These are phyloP conservation scores for Melocanna baccifera DNA, from an alignment of 176 grass and related monocot genomes.

Conservation along the genomic window DNA sequence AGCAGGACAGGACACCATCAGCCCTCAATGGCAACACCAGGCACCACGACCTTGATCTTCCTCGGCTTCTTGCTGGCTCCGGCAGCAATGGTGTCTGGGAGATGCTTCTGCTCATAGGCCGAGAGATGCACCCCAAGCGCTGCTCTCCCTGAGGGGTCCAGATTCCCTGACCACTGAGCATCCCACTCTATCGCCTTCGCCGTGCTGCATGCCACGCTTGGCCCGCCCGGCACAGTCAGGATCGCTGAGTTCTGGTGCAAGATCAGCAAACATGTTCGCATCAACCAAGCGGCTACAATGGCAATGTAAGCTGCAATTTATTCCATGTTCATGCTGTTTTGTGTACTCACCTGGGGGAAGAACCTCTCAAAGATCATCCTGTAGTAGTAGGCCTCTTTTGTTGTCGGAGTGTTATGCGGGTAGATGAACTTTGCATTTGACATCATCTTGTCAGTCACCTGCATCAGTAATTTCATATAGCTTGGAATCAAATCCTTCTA, in stretches of 20 bases:
- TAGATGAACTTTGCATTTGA: slow-evolving; percentile 59
- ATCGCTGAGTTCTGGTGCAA: neutral
- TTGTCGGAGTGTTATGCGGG: slow-evolving; percentile 57
- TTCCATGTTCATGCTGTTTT: neutral
- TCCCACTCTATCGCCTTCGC: slow-evolving; percentile 58
- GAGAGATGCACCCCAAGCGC: slow-evolving; percentile 56
- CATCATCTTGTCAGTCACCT: slow-evolving; percentile 70
- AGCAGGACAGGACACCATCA: slow-evolving; percentile 16
- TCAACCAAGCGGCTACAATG: neutral
- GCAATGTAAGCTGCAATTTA: neutral
- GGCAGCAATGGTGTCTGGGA: neutral
- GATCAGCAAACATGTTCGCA: neutral
- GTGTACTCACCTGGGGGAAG: neutral
- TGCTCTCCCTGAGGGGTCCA: slow-evolving; percentile 29
- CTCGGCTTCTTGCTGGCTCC: slow-evolving; percentile 39
- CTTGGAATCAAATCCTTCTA: neutral
- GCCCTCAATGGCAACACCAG: slow-evolving; percentile 29
- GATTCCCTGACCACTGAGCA: no score
- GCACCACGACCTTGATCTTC: slow-evolving; percentile 8
- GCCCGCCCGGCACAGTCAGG: neutral
- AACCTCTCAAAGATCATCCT: neutral
- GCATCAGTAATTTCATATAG: slow-evolving; percentile 9
- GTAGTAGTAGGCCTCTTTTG: slow-evolving; percentile 83
- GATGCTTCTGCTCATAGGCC: slow-evolving; percentile 34
- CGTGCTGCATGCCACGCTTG: slow-evolving; percentile 23